Evolutionary conservation across 2,329 filamentous ascomycete genomes (phyloP), one percentile per base, ranked within the genome.

Genomic region (Botrytis hyacinthi): DNA sequence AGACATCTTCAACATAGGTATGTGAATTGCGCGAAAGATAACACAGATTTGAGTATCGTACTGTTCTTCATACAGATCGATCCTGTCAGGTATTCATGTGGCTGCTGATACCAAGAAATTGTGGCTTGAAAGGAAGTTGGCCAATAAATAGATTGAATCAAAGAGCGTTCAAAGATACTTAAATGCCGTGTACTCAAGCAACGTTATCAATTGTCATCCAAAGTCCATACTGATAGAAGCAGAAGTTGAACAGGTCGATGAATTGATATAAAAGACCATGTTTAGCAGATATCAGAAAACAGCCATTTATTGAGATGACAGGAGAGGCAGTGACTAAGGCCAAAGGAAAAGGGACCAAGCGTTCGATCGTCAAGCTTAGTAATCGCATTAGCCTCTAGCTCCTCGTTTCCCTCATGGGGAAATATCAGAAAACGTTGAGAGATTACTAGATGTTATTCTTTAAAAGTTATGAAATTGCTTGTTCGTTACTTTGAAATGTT

Each of bases 1-100:
- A n/a, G 76, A 75, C 76, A 78, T 78, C 29, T 62, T 74, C 22
- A 10, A 35, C 6, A 18, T 7, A 59, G 37, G 5, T 60, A 59
- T 35, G 35, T 32, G 9, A 42, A 32, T 26, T 32, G 10, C 10
- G 3, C 1, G 8, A 16, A 57, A 26, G 60, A 32, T 5, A 22
- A 1, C 10, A 18, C 7, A 57, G 18, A 22, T 18, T 26, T 20
- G 35, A 35, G 26, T 48, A 35, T 35, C 2, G 7, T 3, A 14
- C 16, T 42, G 37, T 7, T 16, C 18, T 26, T 44, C 10, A 69
- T 42, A 46, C 37, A 32, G 42, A 46, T 14, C 16, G 16, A 51
- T 48, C 10, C 35, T 57, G 18, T 42, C 18, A 14, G 48, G 51
- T 68, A 9, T 6, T 54, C 26, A 8, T 42, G 35, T 54, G 35